Evolutionary conservation across 805 yeast genomes (phyloP), one percentile per base, ranked within the genome.

Genomic region (Tetrapisispora iriomotensis): DNA sequence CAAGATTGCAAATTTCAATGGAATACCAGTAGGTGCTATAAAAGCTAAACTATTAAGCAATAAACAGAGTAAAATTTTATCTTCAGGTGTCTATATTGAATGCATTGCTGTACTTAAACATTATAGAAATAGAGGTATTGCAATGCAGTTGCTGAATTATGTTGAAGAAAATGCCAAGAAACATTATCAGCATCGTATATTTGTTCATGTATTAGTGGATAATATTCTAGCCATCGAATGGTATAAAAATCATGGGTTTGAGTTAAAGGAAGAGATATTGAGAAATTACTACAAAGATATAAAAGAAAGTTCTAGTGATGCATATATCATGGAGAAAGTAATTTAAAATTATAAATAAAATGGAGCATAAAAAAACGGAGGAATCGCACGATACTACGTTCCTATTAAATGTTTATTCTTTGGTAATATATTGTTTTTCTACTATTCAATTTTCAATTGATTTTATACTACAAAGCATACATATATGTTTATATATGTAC

Each of bases 1-100:
- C 24, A 50, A 52, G 36, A 33, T 53, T 40, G 82, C 80, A 0
- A 82, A 68, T 60, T 81, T 70, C 58, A 72, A 80, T 36, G 95
- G 82, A 51, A 72, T 82, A 6, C 86, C 95, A 7, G 90, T 86
- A 4, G 95, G 92, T 13, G 80, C 77, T 4, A 63, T 86, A 36
- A 77, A 78, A 44, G 79, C 82, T 40, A 61, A 71, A 38, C 67
- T 69, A 41, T 65, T 74, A 17, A 49, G 63, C 12, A 65, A 68
- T 34, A 66, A 64, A n/a, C 49, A 66, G 5, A 65, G 56, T 6
- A 60, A 53, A 2, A 41, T 48, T 15, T 46, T 58, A 21, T 79
- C 82, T 7, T 69, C 71, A 36, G 68, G 72, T 10, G 68, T 81
- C 1, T 79, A 81, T 54, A 70, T 82, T 24, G 82, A 81, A 56